A percentile compares a stretch with the other conserved stretches of the same genome.
These are phyloP conservation scores for Suillus occidentalis DNA, from an alignment of 768 basidiomycete genomes.

Conservation along the genomic window DNA sequence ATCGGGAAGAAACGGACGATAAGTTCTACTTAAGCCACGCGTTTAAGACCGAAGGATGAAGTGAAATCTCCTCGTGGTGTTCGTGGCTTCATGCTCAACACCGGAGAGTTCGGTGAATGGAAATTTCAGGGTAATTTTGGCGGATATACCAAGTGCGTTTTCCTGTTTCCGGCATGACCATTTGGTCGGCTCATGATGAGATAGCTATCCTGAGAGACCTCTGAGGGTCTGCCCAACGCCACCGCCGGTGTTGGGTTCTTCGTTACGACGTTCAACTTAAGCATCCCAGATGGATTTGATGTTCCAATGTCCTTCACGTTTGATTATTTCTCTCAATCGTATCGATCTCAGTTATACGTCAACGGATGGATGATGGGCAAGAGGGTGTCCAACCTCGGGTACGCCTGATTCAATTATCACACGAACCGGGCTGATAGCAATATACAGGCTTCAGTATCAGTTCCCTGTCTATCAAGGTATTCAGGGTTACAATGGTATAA, in stretches of 20 bases:
- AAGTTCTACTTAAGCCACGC: constrained; percentile 48
- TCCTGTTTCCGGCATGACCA: not conserved
- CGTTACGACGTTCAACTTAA: constrained; percentile 66
- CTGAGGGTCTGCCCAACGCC: constrained; percentile 55
- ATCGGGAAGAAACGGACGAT: constrained; percentile 66
- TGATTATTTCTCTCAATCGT: constrained; percentile 61
- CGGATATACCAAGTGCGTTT: constrained; percentile 60
- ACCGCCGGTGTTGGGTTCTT: constrained; percentile 81
- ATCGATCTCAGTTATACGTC: constrained; percentile 72
- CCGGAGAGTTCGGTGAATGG: constrained; percentile 61
- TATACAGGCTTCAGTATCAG: constrained; percentile 66
- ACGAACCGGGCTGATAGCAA: constrained; percentile 3
- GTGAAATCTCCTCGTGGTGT: constrained; percentile 78
- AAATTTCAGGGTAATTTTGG: constrained; percentile 76
- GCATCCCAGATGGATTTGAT: constrained; percentile 61
- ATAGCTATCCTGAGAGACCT: constrained; percentile 66
- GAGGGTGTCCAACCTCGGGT: constrained; percentile 70
- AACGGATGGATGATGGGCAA: constrained; percentile 94
- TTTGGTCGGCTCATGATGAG: constrained; percentile 1
- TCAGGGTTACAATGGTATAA: constrained; percentile 66
- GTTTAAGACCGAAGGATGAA: constrained; percentile 32
- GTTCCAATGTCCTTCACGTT: constrained; percentile 73
- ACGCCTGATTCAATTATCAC: constrained; percentile 17
- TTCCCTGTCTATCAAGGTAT: constrained; percentile 88
- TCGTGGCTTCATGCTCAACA: constrained; percentile 69